Percentiles rank a stretch among this genome's conserved stretches.
Conservation (phyloP, 108 stramenopile genomes). For the Epipyxis sp. region DNA sequence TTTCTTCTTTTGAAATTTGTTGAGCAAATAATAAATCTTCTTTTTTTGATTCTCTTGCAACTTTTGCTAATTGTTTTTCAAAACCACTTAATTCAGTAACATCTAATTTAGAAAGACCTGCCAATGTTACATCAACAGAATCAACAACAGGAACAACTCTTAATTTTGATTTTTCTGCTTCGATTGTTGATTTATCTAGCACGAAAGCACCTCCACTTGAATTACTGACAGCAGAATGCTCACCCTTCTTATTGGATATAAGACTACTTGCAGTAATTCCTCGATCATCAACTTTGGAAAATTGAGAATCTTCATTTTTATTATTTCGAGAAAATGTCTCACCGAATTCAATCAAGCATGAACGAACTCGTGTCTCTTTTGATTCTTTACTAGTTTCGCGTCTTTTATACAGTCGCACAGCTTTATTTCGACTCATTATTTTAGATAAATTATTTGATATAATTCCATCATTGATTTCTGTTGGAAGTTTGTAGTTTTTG, state of each 20-base stretch:
- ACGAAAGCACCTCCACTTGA: conserved; percentile 9
- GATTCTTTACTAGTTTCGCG: background rate
- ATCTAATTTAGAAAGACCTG: background rate
- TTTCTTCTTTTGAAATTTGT: background rate
- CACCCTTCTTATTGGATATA: background rate
- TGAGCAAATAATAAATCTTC: conserved; percentile 18
- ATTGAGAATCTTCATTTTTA: background rate
- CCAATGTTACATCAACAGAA: background rate
- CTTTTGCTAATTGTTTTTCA: conserved; percentile 30
- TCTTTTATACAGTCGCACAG: conserved; percentile 3
- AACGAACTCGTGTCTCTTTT: conserved; percentile 26
- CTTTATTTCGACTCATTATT: conserved; percentile 1
- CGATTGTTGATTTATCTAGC: background rate
- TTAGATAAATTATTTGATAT: background rate
- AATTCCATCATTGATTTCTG: background rate
- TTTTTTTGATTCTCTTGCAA: conserved; percentile 3
- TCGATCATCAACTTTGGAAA: background rate
- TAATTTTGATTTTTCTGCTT: background rate
- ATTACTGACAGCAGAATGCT: background rate
- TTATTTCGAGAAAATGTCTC: conserved; percentile 15
- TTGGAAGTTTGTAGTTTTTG: conserved; percentile 20
- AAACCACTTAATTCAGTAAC: conserved; percentile 25
- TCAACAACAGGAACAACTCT: background rate
- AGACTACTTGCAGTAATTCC: background rate
- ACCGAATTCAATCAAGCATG: conserved; percentile 28